Evolutionary conservation across 192 early-diverging fungal genomes (phyloP), one percentile per base, ranked within the genome.

Genomic region (Gaertneriomyces sp.): DNA sequence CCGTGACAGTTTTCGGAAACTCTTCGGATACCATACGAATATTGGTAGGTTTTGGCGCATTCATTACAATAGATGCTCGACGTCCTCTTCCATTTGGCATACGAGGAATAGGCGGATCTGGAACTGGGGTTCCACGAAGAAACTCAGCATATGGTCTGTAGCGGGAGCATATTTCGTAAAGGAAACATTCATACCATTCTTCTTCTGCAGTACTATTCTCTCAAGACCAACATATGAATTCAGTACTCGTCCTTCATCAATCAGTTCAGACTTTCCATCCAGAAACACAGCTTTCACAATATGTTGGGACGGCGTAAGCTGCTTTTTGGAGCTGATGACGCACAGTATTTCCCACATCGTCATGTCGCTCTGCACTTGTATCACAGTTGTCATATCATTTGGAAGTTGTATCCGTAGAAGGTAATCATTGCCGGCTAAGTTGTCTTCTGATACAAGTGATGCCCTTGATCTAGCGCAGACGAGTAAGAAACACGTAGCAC

Each of bases 261-360:
- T 58, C 20, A 42, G 42, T 45, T 72, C 73, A 6, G 76, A 60
- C 42, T 68, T 74, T 42, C 73, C 70, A 52, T 75, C 70, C 40
- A 20, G 17, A 46, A 72, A 65, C 16, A 67, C 56, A 2, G 77
- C 45, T 55, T 74, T 77, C 10, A 58, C 52, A n/a, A 38, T 50
- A 60, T 74, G 64, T 25, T 75, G 64, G n/a, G 70, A 74, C 20
- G 74, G 75, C n/a, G 64, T 61, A 11, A 78, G 60, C 61, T 76
- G 68, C 51, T 72, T 74, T 60, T 79, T 79, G 2, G 66, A 66
- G 52, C 55, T 39, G n/a, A 76, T 72, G 1, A 76, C 61, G 45
- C 60, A 69, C 54, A 81, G 60, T 8, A 78, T 61, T 42, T 81
- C 79, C 70, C 71, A 70, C 65, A 81, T 73, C 11, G 71, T 70